These are phyloP conservation scores for Sclerotinia borealis DNA, from an alignment of 2,329 filamentous ascomycete species.

Conservation along the genomic window DNA sequence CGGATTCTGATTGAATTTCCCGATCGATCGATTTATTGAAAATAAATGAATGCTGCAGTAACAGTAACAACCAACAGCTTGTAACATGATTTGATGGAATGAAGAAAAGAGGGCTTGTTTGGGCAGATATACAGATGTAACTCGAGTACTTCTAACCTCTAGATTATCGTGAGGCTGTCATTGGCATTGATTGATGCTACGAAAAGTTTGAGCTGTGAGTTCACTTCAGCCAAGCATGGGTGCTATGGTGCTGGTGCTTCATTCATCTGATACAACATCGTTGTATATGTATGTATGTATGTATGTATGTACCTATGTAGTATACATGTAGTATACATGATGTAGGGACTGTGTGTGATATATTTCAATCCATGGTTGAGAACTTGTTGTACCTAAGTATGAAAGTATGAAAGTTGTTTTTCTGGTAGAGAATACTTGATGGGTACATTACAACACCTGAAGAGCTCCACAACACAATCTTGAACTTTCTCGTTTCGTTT, in stretches of 20 bases:
- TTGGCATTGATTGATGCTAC: background rate
- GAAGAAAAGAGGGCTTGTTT: background rate
- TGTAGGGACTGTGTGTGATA: background rate
- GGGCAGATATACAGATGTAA: background rate
- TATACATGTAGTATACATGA: background rate
- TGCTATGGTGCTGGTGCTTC: background rate
- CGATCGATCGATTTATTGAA: conserved; percentile 3
- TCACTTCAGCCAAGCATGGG: background rate
- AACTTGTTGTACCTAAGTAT: background rate
- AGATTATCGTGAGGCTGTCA: conserved; percentile 11
- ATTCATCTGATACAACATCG: background rate
- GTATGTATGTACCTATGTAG: too few relatives aligned
- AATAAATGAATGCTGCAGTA: conserved; percentile 2
- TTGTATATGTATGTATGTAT: background rate
- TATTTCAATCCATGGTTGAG: background rate
- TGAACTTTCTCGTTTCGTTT: background rate
- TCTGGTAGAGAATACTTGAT: too few relatives aligned
- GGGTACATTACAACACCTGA: background rate
- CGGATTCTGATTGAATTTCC: background rate
- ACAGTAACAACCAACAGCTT: too few relatives aligned
- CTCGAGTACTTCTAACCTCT: conserved; percentile 6
- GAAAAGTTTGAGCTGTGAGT: background rate
- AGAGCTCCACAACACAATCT: background rate
- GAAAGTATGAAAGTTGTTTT: background rate
- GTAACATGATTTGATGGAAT: background rate